Conservation (phyloP, 2,329 filamentous ascomycete genomes). For the Fusarium pseudonygamai region DNA sequence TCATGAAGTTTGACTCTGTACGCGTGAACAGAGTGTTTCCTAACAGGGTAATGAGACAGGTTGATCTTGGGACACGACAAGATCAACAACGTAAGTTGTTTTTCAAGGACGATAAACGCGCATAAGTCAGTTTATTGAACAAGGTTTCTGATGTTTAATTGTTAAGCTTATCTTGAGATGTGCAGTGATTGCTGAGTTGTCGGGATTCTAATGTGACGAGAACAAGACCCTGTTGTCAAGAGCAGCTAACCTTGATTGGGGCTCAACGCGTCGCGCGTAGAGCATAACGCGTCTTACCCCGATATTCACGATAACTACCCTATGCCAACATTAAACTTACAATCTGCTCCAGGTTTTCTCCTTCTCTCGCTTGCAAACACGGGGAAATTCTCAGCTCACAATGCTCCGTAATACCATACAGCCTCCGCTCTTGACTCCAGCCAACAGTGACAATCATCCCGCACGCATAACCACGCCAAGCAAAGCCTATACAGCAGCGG, state of each 20-base stretch:
- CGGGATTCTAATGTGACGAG: background rate
- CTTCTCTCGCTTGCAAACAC: background rate
- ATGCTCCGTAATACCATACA: too few relatives aligned
- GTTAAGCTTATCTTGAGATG: background rate
- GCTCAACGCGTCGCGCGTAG: background rate
- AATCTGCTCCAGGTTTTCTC: background rate
- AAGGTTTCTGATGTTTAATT: background rate
- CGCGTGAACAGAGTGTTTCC: background rate
- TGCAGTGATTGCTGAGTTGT: background rate
- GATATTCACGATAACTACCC: background rate
- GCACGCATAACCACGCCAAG: background rate
- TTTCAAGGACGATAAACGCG: background rate
- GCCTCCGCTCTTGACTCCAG: background rate
- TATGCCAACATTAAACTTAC: background rate
- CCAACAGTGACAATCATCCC: background rate
- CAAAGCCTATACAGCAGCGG: background rate
- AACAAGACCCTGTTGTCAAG: too few relatives aligned
- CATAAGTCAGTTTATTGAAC: background rate
- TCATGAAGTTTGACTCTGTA: background rate
- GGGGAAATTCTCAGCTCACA: background rate
- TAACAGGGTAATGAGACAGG: rapidly evolving
- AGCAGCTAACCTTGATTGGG: background rate
- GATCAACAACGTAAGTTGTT: background rate
- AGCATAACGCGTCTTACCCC: background rate
- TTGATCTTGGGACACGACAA: background rate